Base-by-base conservation (phyloP, 768 basidiomycete species). In the Lactifluus piperatus region DNA sequence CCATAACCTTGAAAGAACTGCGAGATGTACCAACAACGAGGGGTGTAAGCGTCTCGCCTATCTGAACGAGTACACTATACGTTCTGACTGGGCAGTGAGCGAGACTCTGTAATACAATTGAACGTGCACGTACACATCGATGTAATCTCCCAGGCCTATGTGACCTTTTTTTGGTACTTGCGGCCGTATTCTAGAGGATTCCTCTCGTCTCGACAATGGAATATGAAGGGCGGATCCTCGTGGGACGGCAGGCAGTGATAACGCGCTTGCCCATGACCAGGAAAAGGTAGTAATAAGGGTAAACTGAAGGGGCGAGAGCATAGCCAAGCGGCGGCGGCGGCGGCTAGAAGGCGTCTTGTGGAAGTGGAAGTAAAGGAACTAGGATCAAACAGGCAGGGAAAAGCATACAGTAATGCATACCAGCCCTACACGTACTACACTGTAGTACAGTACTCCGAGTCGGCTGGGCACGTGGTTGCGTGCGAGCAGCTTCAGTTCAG, bases 21-120 rank as follows among this genome's bases (percentile, higher is more conserved):
- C 44, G 5, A 22, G 39, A 22, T 75, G 56, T 60, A 86, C 86
- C 86, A 13, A 89, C 72, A 34, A 88, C 76, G 13, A 89, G 71
- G 16, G 86, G 79, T 7, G 76, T 73, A 10, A 74, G 68, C 20
- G 73, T 75, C 24, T 71, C 76, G 41, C 86, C 85, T 37, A 88
- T 72, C 30, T 74, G 76, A 22, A 87, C 69, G 22, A 82, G 73
- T 22, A 86, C 80, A 32, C 73, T 85, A 65, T 90, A 90, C 3
- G 81, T 77, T 43, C 87, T 89, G 64, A 27, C 34, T 44, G 34
- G 24, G 26, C 24, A 7, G 34, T 27, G 26, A 46, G 46, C 54
- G 14, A 57, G 50, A 7, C 16, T 5, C 30, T 34, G 22, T 26
- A 20, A 34, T 34, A 14, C 27, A 18, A 24, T 24, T 18, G 22